Evolutionary conservation across 176 grass and related monocot genomes (phyloP).

Genomic region (Themeda triandra): DNA sequence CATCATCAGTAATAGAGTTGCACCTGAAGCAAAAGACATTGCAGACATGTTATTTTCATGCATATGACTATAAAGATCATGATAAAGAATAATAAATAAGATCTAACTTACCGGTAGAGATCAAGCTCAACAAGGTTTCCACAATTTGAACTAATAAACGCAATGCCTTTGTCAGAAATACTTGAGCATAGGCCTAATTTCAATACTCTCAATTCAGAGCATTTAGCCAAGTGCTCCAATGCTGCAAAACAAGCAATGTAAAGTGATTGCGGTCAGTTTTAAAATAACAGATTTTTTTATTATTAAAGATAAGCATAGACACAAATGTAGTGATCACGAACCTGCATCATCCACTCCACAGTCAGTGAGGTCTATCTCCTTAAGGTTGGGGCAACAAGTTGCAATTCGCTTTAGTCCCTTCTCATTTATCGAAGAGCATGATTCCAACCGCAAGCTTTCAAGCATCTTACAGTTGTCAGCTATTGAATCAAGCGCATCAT

Average conservation of each 20-base stretch:
- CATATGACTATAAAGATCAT: background rate
- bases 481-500: conserved; percentile 66
- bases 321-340: conserved; percentile 23
- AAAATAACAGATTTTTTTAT: background rate
- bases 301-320: conserved; percentile 6
- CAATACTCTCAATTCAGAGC: conserved; percentile 70
- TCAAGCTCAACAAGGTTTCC: conserved; percentile 77
- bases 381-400: conserved; percentile 65
- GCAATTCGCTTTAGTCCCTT: conserved; percentile 69
- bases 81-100: background rate
- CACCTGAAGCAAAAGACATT: conserved; percentile 49
- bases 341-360: conserved; percentile 76
- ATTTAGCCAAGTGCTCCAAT: conserved; percentile 71
- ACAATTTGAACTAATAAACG: conserved; percentile 69
- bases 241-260: conserved; percentile 53
- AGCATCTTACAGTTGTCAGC: conserved; percentile 80
- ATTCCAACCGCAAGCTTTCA: conserved; percentile 68
- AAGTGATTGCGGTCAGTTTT: background rate
- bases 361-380: conserved; percentile 94
- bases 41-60: background rate
- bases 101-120: conserved; percentile 70
- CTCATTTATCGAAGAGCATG: conserved; percentile 75
- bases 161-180: conserved; percentile 69
- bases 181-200: conserved; percentile 84
- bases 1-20: conserved; percentile 66